phyloP scores from a whole-genome alignment of 192 early-diverging fungal species.

The Backusella tuberculispora region DNA sequence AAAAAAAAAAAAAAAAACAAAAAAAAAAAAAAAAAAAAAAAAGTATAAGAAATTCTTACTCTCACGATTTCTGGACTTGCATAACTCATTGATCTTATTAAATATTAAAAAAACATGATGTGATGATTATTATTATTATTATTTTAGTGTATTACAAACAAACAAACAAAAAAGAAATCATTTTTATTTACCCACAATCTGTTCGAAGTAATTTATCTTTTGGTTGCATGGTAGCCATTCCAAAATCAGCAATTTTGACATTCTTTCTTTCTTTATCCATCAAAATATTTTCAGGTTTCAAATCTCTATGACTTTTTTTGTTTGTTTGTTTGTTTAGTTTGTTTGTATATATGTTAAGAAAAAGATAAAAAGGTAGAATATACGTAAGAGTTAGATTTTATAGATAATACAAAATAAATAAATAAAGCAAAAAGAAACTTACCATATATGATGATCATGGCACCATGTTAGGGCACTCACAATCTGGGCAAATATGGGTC shows the following conservation, averaged over 20 bases:
- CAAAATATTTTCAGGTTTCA: constrained; percentile 73
- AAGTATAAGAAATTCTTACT: constrained; percentile 25
- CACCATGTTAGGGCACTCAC: constrained; percentile 60
- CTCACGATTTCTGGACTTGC: constrained; percentile 40
- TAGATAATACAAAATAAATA: too few relatives aligned
- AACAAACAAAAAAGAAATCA: constrained; percentile 23
- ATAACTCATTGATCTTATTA: constrained; percentile 35
- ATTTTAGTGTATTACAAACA: constrained; percentile 29
- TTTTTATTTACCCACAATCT: constrained; percentile 66
- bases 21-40: neutral
- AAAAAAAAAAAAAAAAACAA: neutral
- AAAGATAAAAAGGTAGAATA: too few relatives aligned
- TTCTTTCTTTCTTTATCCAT: constrained; percentile 45
- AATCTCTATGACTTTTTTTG: constrained; percentile 61
- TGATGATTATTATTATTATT: constrained; percentile 52
- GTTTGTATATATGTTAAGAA: neutral
- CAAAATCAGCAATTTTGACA: constrained; percentile 68
- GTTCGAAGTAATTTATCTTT: constrained; percentile 54
- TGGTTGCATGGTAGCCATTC: constrained; percentile 59
- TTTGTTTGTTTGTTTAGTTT: too few relatives aligned
- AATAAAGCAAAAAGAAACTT: neutral
- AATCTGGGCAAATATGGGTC: constrained; percentile 72
- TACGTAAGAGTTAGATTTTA: too few relatives aligned
- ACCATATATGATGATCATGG: constrained; percentile 37
- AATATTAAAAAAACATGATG: constrained; percentile 29